A percentile compares a stretch with the other conserved stretches of the same genome.
phyloP scores from a whole-genome alignment of 495 filamentous ascomycete species.

The Penicillium subrubescens region DNA sequence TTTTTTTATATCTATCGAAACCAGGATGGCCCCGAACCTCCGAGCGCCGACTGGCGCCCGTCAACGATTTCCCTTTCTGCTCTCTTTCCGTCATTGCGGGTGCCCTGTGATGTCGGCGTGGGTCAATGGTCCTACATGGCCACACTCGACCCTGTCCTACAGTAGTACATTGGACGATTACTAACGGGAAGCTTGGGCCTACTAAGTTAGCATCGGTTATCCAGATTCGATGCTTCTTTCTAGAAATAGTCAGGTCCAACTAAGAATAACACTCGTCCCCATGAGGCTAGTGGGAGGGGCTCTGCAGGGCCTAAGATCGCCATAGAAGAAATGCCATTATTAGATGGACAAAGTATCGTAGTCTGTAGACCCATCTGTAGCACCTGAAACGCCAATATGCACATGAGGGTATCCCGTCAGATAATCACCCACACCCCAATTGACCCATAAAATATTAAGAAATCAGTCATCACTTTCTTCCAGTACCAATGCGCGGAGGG shows the following conservation, averaged over 20 bases:
- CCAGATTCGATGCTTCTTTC: background rate
- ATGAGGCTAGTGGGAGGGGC: background rate
- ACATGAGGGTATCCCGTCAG: background rate
- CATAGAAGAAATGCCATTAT: constrained; percentile 3
- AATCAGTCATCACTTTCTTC: constrained; percentile 64
- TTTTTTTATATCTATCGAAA: background rate
- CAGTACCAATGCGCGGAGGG: constrained; percentile 70
- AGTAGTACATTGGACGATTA: background rate
- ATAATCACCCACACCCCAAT: constrained; percentile 4
- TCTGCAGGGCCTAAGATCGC: background rate
- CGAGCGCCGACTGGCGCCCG: background rate
- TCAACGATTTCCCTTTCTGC: constrained; percentile 3
- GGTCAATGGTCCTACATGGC: constrained; percentile 24
- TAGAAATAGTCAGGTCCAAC: background rate
- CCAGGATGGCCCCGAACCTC: background rate
- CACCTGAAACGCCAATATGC: background rate
- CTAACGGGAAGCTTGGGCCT: constrained; percentile 1
- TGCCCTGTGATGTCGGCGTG: constrained; percentile 25
- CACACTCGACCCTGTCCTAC: constrained; percentile 11
- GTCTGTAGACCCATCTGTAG: constrained; percentile 1
- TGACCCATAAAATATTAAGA: background rate
- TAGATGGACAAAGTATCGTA: background rate
- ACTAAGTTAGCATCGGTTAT: background rate
- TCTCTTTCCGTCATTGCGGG: constrained; percentile 21
- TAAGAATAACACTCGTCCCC: background rate